Evolutionary conservation across 495 filamentous ascomycete species (phyloP).

Genomic region (Aspergillus incahuasiensis): DNA sequence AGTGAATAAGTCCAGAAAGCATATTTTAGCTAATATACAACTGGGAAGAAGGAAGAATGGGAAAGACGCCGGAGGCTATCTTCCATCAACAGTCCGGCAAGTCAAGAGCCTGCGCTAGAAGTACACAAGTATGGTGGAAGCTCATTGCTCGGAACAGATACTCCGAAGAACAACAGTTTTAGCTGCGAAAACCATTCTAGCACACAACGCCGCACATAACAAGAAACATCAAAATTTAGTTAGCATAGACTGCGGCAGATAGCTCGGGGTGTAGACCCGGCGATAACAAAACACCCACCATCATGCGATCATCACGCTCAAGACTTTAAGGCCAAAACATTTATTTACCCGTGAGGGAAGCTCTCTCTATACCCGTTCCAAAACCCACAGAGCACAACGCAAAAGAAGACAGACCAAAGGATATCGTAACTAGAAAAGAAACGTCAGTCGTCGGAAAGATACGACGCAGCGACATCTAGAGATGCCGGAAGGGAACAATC

Average conservation of each 20-base stretch:
- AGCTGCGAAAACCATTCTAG: too few species aligned
- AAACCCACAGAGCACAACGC: not conserved
- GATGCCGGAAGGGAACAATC: not conserved
- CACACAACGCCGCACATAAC: too few species aligned
- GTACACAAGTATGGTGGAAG: not conserved
- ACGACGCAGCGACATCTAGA: conserved; percentile 3
- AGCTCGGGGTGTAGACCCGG: too few species aligned
- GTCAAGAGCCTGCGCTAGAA: not conserved
- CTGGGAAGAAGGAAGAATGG: conserved; percentile 1
- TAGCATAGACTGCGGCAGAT: not conserved
- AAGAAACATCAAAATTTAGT: too few species aligned
- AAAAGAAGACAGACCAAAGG: not conserved
- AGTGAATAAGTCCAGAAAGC: not conserved
- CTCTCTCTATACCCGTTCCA: not conserved
- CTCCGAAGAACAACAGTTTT: not conserved
- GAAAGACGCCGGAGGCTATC: conserved; percentile 2
- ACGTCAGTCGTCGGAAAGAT: not conserved
- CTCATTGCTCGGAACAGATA: not conserved
- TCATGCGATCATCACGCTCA: too few species aligned
- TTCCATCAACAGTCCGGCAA: not conserved
- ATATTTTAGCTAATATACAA: conserved; percentile 21
- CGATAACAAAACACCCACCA: too few species aligned
- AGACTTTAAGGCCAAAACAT: not conserved
- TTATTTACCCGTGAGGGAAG: not conserved
- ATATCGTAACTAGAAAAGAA: not conserved